phyloP scores from a whole-genome alignment of 208 protist genomes.

The Leishmania amazonensis region DNA sequence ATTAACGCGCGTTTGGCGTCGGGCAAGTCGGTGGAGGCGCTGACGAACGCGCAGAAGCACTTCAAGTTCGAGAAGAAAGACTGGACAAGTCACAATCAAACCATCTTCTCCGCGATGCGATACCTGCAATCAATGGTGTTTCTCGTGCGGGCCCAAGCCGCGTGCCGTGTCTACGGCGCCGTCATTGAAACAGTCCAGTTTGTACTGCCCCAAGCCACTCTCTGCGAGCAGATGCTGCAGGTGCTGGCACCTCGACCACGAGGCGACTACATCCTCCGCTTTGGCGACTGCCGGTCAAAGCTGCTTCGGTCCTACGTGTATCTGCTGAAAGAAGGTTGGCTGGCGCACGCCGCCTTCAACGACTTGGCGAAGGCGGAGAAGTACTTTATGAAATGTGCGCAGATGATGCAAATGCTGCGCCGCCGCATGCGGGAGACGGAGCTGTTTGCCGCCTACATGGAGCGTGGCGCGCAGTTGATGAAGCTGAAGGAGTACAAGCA shows the following conservation, averaged over 20 bases:
- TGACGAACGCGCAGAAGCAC: constrained; percentile 57
- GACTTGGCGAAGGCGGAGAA: constrained; percentile 46
- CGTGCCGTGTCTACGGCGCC: constrained; percentile 54
- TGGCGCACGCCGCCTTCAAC: constrained; percentile 60
- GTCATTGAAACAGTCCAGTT: constrained; percentile 82
- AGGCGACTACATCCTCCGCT: constrained; percentile 62
- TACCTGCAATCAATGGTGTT: constrained; percentile 86
- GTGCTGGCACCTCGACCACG: constrained; percentile 49
- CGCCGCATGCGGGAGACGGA: constrained; percentile 41
- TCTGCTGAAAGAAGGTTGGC: constrained; percentile 67
- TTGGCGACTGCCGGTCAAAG: constrained; percentile 53
- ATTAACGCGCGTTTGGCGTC: constrained; percentile 56
- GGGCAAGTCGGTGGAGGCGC: constrained; percentile 64
- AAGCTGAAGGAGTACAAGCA: constrained; percentile 51
- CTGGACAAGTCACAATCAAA: constrained; percentile 57
- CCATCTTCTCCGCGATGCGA: constrained; percentile 58
- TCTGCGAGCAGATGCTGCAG: constrained; percentile 81
- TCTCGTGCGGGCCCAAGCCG: constrained; percentile 69
- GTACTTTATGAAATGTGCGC: constrained; percentile 75
- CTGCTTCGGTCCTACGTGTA: constrained; percentile 60
- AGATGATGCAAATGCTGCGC: constrained; percentile 47
- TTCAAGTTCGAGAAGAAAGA: constrained; percentile 76
- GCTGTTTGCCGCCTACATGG: constrained; percentile 72
- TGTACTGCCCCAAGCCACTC: constrained; percentile 65
- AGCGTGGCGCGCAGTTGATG: constrained; percentile 78